Percentiles rank a stretch among this genome's conserved stretches.
These are phyloP conservation scores for Colletotrichum orchidophilum DNA, from an alignment of 2,329 filamentous ascomycete species.

Conservation along the genomic window DNA sequence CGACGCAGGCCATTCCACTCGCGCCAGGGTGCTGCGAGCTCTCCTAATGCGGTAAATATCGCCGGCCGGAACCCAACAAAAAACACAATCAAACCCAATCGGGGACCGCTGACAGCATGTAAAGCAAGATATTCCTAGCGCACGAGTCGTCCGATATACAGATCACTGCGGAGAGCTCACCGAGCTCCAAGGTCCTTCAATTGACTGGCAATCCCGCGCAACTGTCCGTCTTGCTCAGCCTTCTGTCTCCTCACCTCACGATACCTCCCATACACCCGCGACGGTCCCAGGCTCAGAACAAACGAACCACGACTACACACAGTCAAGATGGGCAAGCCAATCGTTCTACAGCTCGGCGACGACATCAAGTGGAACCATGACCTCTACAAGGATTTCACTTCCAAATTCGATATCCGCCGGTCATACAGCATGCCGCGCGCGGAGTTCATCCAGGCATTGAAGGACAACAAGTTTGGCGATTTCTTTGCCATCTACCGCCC, in stretches of 20 bases:
- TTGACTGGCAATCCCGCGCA: background rate
- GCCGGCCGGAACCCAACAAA: slow-evolving; percentile 24
- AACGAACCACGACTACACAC: background rate
- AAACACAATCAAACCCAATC: slow-evolving; percentile 18
- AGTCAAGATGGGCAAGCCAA: slow-evolving; percentile 27
- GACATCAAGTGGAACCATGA: slow-evolving; percentile 33
- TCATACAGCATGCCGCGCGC: slow-evolving; percentile 30
- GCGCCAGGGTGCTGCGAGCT: background rate
- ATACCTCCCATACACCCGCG: background rate
- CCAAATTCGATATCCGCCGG: slow-evolving; percentile 27
- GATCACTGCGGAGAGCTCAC: slow-evolving; percentile 4
- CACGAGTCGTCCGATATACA: slow-evolving; percentile 18
- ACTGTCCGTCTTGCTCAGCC: background rate
- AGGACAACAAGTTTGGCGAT: slow-evolving; percentile 28
- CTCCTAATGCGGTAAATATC: slow-evolving; percentile 26
- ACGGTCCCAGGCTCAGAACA: background rate
- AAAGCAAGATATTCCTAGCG: slow-evolving; percentile 9
- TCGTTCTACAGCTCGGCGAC: slow-evolving; percentile 31
- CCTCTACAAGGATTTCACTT: slow-evolving; percentile 29
- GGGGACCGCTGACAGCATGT: background rate
- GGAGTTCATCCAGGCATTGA: slow-evolving; percentile 30
- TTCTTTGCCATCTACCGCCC: slow-evolving; percentile 32
- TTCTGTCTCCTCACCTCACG: background rate
- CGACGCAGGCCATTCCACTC: slow-evolving; percentile 3
- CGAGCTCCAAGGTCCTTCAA: background rate